Percentiles rank a stretch among this genome's conserved stretches.
phyloP scores from a whole-genome alignment of 2,329 filamentous ascomycete genomes.

The Exophiala oligosperma region DNA sequence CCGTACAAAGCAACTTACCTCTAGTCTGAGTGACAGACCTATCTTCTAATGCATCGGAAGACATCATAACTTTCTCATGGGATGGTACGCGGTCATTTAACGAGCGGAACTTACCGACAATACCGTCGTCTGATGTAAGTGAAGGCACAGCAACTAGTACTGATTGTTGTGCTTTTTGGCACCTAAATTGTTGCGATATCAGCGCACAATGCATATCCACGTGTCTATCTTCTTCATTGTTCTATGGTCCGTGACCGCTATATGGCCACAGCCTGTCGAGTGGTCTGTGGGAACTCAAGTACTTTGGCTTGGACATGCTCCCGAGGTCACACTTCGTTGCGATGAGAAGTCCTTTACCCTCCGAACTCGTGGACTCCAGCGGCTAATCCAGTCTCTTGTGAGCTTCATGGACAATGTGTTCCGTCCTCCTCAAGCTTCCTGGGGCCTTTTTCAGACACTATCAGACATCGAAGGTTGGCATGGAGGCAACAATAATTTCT shows the following conservation, averaged over 20 bases:
- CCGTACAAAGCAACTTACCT: neutral
- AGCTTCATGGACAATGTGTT: neutral
- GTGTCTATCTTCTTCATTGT: neutral
- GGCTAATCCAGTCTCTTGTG: neutral
- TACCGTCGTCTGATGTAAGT: neutral
- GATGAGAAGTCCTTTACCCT: constrained; percentile 1
- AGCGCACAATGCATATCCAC: neutral
- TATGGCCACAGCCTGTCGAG: constrained; percentile 22
- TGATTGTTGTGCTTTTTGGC: neutral
- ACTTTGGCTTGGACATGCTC: constrained; percentile 18
- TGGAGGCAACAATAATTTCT: neutral
- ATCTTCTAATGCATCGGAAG: neutral
- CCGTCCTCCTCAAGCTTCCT: constrained; percentile 4
- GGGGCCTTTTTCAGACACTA: constrained; percentile 8
- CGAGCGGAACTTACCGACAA: too few species aligned
- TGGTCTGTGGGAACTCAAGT: constrained; percentile 8
- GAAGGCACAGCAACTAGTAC: neutral
- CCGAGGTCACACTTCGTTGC: constrained; percentile 13
- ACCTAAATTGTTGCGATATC: neutral
- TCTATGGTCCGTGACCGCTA: neutral
- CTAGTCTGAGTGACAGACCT: neutral
- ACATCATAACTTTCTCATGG: neutral
- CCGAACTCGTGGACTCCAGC: neutral
- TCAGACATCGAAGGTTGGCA: neutral
- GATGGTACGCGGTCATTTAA: too few species aligned